These are phyloP conservation scores for Shiraia bambusicola DNA, from an alignment of 2,329 filamentous ascomycete genomes.

Conservation along the genomic window DNA sequence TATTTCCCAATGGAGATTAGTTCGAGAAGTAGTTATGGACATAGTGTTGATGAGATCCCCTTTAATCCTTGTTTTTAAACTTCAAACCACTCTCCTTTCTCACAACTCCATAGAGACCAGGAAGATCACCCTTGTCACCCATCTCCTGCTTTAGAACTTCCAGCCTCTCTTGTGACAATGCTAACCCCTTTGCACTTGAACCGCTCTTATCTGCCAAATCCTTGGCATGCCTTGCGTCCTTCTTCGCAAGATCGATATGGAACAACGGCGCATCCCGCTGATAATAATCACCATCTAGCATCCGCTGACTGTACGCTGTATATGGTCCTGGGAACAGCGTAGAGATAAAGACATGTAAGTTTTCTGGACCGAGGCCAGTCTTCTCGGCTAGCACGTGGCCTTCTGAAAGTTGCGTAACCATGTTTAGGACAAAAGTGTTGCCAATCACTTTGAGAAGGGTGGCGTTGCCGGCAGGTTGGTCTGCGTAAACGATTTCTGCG, in stretches of 20 bases:
- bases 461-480: constrained; percentile 68
- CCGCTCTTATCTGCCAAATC: constrained; percentile 65
- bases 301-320: constrained; percentile 70
- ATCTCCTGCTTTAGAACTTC: constrained; percentile 67
- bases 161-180: constrained; percentile 68
- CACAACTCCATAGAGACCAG: constrained; percentile 78
- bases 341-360: constrained; percentile 71
- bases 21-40: too few relatives aligned
- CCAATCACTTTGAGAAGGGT: constrained; percentile 78
- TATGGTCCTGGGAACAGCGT: constrained; percentile 75
- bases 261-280: constrained; percentile 78
- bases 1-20: too few relatives aligned
- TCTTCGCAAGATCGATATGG: constrained; percentile 76
- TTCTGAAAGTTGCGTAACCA: constrained; percentile 77
- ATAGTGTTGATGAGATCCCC: too few relatives aligned
- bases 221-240: constrained; percentile 76
- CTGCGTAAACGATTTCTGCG: constrained; percentile 69
- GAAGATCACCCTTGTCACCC: constrained; percentile 74
- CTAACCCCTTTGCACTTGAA: constrained; percentile 62
- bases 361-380: constrained; percentile 69
- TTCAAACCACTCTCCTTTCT: constrained; percentile 72
- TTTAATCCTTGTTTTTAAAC: constrained; percentile 59
- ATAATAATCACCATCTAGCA: constrained; percentile 76
- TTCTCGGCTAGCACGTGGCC: constrained; percentile 79
- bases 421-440: constrained; percentile 83